Conservation (phyloP, 179 eudicot species). For the Amaranthus tricolor region DNA sequence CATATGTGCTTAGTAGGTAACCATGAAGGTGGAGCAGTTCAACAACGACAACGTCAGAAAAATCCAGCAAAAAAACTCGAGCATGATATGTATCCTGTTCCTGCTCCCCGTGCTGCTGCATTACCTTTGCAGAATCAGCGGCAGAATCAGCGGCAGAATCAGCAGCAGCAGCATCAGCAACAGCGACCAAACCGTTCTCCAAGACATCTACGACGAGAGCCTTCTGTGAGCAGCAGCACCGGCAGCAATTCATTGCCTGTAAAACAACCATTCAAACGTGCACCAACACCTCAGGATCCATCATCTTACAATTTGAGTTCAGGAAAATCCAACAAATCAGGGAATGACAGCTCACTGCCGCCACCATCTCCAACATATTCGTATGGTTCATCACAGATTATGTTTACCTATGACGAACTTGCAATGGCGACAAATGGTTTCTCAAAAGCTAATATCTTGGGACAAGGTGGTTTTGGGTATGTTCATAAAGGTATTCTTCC, state of each 20-base stretch:
- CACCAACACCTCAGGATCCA: conserved; percentile 39
- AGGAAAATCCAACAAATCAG: conserved; percentile 56
- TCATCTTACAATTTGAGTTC: conserved; percentile 35
- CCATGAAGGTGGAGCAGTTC: conserved; percentile 20
- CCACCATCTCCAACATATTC: conserved; percentile 61
- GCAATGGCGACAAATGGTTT: conserved; percentile 78
- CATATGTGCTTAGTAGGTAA: conserved; percentile 15
- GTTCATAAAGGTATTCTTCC: conserved; percentile 87
- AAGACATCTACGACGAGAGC: conserved; percentile 33
- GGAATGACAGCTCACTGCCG: conserved; percentile 40
- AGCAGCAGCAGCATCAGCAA: conserved; percentile 4
- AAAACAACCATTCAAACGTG: conserved; percentile 9
- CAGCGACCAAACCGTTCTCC: conserved; percentile 34
- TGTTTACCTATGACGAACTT: conserved; percentile 71
- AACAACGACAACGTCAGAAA: conserved; percentile 28
- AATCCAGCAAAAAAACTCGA: conserved; percentile 22
- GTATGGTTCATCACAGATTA: conserved; percentile 57
- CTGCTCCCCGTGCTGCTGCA: conserved; percentile 36
- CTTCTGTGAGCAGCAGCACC: conserved; percentile 16
- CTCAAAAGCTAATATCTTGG: conserved; percentile 66
- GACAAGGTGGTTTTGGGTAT: conserved; percentile 93
- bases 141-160: too few relatives aligned
- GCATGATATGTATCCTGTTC: conserved; percentile 12
- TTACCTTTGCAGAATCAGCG: conserved; percentile 27
- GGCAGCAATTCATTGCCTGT: conserved; percentile 12